Base-by-base conservation (phyloP, 1,139 yeast species). In the Blastobotrys petasosporus region DNA sequence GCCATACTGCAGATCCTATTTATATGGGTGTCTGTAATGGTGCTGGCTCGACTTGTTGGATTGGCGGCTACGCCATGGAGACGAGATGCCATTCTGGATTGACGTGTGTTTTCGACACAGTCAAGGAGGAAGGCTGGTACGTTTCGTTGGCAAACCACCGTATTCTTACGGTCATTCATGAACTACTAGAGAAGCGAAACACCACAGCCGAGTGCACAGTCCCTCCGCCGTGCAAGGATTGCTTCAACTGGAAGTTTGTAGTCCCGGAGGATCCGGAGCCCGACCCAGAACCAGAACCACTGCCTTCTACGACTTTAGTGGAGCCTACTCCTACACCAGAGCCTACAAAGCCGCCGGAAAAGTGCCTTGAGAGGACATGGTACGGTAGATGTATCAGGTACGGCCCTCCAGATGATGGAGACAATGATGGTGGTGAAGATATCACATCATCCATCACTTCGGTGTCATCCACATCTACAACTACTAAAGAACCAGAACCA, bases 1-100 rank as follows among this genome's bases (percentile, higher is more conserved):
- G 98, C 5, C 92, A 92, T 62, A 92, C 95, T 1, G 98, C 96
- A 0, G 99, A 92, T 62, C 99, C 99, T 1, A 85, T 92, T 4
- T 92, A 74, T 59, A 85, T 90, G 94, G 99, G 99, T 0, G 90
- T 87, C 5, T 92, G 98, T 64, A 88, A 86, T 60, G 99, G 99
- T 3, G 95, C 94, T 0, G 81, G 94, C 7, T 84, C 95, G 1
- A 67, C 92, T 3, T 92, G 99, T 64, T 82, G 92, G 57, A 75
- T 86, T 11, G 97, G 86, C 0, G 98, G 98, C 0, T 92, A 88
- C 64, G 98, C 98, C 9, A 83, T 92, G 97, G 98, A 92, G 63
- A 84, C 97, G 0, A 82, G 83, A 35, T 92, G 99, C 61, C 99
- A 92, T 63, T 79, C 96, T 0, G 99, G 98, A 0, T 76, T 77